Conservation (phyloP, 257 asterid genomes). For the Solanum gracilifrons region DNA sequence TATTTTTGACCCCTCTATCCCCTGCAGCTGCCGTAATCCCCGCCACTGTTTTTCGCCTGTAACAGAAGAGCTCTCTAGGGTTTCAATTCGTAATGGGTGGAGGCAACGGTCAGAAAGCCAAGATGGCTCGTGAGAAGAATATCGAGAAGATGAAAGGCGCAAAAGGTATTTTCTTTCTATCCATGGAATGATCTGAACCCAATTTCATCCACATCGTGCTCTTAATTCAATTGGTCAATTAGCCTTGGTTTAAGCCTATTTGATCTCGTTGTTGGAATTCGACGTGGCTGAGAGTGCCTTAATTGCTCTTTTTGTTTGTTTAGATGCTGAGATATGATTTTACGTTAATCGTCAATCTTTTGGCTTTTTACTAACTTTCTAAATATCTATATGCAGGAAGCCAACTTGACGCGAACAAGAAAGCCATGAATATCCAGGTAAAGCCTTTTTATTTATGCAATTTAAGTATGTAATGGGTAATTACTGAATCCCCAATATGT, state of each 20-base stretch:
- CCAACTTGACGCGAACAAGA: conserved; percentile 75
- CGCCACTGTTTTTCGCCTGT: neutral
- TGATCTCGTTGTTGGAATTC: neutral
- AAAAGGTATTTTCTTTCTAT: neutral
- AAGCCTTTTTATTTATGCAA: neutral
- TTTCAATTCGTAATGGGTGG: conserved; percentile 48
- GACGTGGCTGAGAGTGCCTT: neutral
- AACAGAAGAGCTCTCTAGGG: neutral
- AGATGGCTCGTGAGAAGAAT: conserved; percentile 83
- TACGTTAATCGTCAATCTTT: neutral
- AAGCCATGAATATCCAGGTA: conserved; percentile 82
- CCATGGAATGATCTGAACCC: neutral
- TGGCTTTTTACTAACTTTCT: neutral
- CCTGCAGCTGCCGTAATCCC: neutral
- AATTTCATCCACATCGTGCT: neutral
- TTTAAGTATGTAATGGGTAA: neutral
- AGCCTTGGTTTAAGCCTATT: neutral
- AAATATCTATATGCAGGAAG: conserved; percentile 42
- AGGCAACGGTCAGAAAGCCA: conserved; percentile 74
- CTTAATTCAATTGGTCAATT: neutral
- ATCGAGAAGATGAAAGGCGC: conserved; percentile 48
- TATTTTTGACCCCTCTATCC: neutral
- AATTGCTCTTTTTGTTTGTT: neutral
- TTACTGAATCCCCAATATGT: neutral
- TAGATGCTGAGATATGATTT: neutral